These are phyloP conservation scores for Sphaceloma murrayae DNA, from an alignment of 2,329 filamentous ascomycete genomes.

Conservation along the genomic window DNA sequence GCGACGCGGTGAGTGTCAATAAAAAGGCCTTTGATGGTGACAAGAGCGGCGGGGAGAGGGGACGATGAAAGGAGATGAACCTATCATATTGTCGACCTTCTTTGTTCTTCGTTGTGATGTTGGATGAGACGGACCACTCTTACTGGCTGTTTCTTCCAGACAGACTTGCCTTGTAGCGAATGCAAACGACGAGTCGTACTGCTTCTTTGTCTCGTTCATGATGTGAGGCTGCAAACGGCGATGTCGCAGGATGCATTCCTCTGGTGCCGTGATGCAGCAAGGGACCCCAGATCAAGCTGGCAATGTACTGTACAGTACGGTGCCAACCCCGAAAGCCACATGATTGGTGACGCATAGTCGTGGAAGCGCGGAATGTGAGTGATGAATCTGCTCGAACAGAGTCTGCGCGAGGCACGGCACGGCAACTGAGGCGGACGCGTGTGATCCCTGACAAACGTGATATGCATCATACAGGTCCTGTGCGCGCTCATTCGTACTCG, in stretches of 20 bases:
- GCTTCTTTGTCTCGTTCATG: slow-evolving; percentile 7
- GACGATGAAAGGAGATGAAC: background rate
- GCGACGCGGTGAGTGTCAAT: background rate
- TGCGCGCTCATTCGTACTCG: background rate
- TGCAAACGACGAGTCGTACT: slow-evolving; percentile 5
- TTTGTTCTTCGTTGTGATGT: slow-evolving; percentile 6
- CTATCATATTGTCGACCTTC: background rate
- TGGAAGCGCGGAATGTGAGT: slow-evolving; percentile 8
- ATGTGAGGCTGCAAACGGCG: slow-evolving; percentile 11
- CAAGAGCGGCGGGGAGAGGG: slow-evolving; percentile 1
- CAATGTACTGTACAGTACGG: no score
- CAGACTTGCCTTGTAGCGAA: slow-evolving; percentile 1
- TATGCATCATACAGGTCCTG: background rate
- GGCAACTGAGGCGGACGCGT: background rate
- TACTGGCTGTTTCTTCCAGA: slow-evolving; percentile 1
- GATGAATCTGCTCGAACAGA: background rate
- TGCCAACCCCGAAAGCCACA: no score
- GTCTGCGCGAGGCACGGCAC: background rate
- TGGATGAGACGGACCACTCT: background rate
- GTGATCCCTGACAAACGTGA: background rate
- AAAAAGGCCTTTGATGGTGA: slow-evolving; percentile 7
- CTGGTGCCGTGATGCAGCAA: background rate
- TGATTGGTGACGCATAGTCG: background rate
- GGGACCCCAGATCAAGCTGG: slow-evolving; percentile 1
- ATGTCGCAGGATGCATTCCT: slow-evolving; percentile 6